phyloP scores from a whole-genome alignment of 2,329 filamentous ascomycete genomes.

The Incumbomyces lentus region DNA sequence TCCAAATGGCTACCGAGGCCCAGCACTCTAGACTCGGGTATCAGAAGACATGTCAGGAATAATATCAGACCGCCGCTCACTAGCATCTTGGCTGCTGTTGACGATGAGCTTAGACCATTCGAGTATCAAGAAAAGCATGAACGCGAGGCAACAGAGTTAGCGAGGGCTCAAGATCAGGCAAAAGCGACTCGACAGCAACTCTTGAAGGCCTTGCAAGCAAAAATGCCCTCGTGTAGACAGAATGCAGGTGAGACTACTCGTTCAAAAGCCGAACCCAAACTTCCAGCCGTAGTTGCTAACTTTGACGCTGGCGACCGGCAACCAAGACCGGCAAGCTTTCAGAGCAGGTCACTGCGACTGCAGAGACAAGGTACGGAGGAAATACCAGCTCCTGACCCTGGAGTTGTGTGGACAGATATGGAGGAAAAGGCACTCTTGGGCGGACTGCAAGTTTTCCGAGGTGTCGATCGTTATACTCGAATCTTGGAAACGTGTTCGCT shows the following conservation, averaged over 20 bases:
- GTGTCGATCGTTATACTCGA: conserved; percentile 21
- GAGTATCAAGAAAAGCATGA: not conserved
- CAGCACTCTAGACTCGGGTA: not conserved
- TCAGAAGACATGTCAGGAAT: not conserved
- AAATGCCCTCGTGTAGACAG: not conserved
- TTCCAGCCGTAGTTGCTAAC: no score
- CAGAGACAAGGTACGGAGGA: conserved; percentile 12
- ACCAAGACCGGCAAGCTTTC: no score
- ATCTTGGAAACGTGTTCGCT: conserved; percentile 18
- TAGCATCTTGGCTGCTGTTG: not conserved
- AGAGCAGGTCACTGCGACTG: not conserved
- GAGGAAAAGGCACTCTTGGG: conserved; percentile 21
- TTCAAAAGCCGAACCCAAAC: no score
- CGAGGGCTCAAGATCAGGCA: not conserved
- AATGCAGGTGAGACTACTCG: no score
- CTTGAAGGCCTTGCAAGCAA: not conserved
- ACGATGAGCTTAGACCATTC: not conserved
- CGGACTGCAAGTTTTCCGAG: conserved; percentile 21
- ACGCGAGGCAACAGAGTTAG: not conserved
- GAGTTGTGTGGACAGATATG: conserved; percentile 18
- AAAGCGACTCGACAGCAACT: not conserved
- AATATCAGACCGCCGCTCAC: not conserved
- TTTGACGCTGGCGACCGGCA: no score
- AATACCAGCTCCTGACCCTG: conserved; percentile 10
- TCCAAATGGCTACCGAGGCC: not conserved